Evolutionary conservation across 2,329 filamentous ascomycete genomes (phyloP).

Genomic region (Aspergillus aculeatus): DNA sequence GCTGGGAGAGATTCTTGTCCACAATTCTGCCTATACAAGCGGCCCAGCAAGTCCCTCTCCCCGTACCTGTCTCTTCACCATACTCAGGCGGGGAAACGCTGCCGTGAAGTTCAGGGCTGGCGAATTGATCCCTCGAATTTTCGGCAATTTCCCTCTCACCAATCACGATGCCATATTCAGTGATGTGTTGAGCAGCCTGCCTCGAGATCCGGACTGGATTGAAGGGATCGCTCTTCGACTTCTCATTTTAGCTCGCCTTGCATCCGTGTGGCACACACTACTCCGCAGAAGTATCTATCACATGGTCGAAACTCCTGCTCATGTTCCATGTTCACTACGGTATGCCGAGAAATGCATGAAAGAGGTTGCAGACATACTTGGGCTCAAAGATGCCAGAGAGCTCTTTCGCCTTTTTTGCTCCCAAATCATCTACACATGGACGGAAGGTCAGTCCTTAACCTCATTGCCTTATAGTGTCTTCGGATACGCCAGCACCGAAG

Average conservation of each 20-base stretch:
- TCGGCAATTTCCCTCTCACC: conserved; percentile 76
- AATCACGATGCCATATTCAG: conserved; percentile 81
- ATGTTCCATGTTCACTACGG: conserved; percentile 61
- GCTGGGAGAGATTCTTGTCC: conserved; percentile 67
- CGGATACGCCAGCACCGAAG: conserved; percentile 66
- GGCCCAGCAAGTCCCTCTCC: conserved; percentile 60
- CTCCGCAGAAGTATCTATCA: conserved; percentile 86
- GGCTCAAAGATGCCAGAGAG: conserved; percentile 63
- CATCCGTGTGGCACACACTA: conserved; percentile 80
- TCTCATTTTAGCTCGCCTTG: conserved; percentile 72
- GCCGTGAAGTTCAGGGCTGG: conserved; percentile 75
- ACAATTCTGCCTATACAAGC: conserved; percentile 66
- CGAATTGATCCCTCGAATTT: conserved; percentile 68
- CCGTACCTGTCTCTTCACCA: conserved; percentile 69
- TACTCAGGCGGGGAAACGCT: conserved; percentile 67
- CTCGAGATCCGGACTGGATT: conserved; percentile 65
- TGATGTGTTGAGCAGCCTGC: conserved; percentile 78
- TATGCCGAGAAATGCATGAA: conserved; percentile 73
- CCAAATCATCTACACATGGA: conserved; percentile 89
- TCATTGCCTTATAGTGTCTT: conserved; percentile 84
- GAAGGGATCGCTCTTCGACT: conserved; percentile 87
- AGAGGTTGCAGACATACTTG: conserved; percentile 64
- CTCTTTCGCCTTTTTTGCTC: conserved; percentile 83
- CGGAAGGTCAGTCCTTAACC: conserved; percentile 64
- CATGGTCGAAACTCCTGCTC: conserved; percentile 86